Base-by-base conservation (phyloP, 371 early-diverging fungal species). In the Funneliformis caledonium region DNA sequence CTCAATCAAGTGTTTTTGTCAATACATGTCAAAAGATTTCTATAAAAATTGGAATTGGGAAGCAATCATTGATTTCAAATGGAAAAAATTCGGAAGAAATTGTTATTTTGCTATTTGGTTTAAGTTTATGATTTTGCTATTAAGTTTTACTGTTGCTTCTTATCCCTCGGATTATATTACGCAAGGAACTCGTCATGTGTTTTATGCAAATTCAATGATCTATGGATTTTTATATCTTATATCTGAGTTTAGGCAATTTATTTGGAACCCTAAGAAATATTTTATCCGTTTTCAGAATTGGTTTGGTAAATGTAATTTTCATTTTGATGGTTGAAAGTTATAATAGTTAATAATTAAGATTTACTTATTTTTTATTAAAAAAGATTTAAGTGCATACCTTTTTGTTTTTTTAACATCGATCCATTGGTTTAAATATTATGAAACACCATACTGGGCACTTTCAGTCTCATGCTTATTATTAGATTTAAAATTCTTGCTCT, bases 21-120 rank as follows among this genome's bases (percentile, higher is more conserved):
- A 16, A 52, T 16, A 16, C 52, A 2, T 52, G 52, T 5, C 12
- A 52, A 52, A 52, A 52, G 16, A 16, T 8, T 52, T 52, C 16
- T 52, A 52, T 16, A 4, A 0, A 12, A 52, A 16, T 52, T 52
- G 14, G 16, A 52, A 52, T 52, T 12, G 52, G 0, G 52, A 52
- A 37, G 76, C 60, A 14, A 9, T 75, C 8, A 26, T 75, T 42
- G 37, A 75, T 75, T 75, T 75, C 31, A 75, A 61, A 61, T 75
- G 76, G 76, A 43, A 75, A 10, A 61, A 26, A 1, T 75, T 75
- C n/a, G n/a, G 75, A 2, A 22, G 2, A 16, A 33, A 7, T 19
- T 60, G 59, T 42, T 75, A 75, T n/a, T n/a, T 43, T 16, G 1
- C 9, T 6, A 75, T 37, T 42, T 56, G 75, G 62, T 14, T 60